Percentiles rank a stretch among this genome's conserved stretches.
These are phyloP conservation scores for Stemphylium lycopersici DNA, from an alignment of 2,329 filamentous ascomycete species.

Conservation along the genomic window DNA sequence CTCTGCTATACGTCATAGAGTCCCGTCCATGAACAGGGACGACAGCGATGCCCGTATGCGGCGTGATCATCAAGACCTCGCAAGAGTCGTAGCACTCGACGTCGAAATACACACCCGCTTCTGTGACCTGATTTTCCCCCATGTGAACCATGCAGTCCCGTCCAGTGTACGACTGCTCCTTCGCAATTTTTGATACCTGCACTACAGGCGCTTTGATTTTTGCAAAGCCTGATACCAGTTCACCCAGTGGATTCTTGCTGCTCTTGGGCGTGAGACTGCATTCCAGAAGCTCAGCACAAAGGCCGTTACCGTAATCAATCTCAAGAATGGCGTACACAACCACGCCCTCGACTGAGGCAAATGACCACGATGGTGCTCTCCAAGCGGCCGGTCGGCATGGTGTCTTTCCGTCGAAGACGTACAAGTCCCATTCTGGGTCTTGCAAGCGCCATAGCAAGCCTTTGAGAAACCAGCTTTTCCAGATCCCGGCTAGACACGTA, in stretches of 20 bases:
- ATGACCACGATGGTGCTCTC: slow-evolving; percentile 17
- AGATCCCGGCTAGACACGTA: slow-evolving; percentile 12
- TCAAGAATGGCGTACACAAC: neutral
- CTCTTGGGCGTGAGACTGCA: slow-evolving; percentile 5
- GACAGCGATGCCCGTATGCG: slow-evolving; percentile 7
- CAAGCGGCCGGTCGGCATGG: neutral
- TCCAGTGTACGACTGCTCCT: neutral
- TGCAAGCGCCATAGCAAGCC: slow-evolving; percentile 15
- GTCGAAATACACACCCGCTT: slow-evolving; percentile 8
- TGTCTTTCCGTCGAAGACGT: slow-evolving; percentile 1
- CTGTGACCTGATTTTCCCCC: neutral
- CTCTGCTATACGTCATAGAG: too few relatives aligned
- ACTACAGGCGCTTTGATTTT: slow-evolving; percentile 5
- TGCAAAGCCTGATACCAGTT: slow-evolving; percentile 6
- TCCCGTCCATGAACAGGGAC: neutral
- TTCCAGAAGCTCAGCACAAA: slow-evolving; percentile 1
- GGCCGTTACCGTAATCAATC: neutral
- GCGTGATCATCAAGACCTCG: slow-evolving; percentile 10
- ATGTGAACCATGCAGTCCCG: neutral
- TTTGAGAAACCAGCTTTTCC: slow-evolving; percentile 12
- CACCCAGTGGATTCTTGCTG: slow-evolving; percentile 8
- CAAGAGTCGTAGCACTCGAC: neutral
- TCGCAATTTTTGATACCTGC: neutral
- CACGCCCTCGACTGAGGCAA: slow-evolving; percentile 8
- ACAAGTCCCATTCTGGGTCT: neutral